phyloP scores from a whole-genome alignment of 2,329 filamentous ascomycete species.

The Colletotrichum orchidophilum region DNA sequence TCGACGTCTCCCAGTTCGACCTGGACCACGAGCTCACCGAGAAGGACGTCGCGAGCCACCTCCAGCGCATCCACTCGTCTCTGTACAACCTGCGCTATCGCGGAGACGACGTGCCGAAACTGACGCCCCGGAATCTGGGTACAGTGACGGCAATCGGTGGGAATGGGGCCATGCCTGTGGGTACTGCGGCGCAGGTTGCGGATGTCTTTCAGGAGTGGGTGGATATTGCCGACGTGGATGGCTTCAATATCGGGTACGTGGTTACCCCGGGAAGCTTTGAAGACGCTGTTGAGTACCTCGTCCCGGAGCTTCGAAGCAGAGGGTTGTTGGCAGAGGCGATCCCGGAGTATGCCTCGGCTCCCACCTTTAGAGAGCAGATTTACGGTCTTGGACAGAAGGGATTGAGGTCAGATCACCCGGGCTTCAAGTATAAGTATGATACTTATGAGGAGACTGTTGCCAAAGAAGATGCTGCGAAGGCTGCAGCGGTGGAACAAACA shows the following conservation, averaged over 20 bases:
- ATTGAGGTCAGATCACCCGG: constrained; percentile 9
- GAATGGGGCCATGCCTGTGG: constrained; percentile 46
- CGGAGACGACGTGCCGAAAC: constrained; percentile 51
- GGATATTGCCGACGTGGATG: constrained; percentile 51
- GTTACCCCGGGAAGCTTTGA: constrained; percentile 50
- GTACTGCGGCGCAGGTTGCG: constrained; percentile 51
- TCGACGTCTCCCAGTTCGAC: constrained; percentile 66
- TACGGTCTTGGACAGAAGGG: constrained; percentile 14
- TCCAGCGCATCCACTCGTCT: constrained; percentile 58
- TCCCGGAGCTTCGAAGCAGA: constrained; percentile 41
- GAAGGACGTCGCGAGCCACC: constrained; percentile 60
- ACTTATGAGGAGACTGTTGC: constrained; percentile 13
- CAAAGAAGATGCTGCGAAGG: background rate
- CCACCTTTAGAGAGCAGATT: constrained; percentile 17
- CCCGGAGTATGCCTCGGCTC: background rate
- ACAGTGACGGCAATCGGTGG: constrained; percentile 52
- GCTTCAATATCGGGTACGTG: constrained; percentile 53
- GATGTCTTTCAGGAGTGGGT: constrained; percentile 56
- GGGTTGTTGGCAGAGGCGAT: constrained; percentile 32
- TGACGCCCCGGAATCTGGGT: constrained; percentile 53
- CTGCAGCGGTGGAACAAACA: background rate
- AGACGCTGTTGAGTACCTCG: constrained; percentile 42
- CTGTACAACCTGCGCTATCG: constrained; percentile 58
- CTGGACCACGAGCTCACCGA: constrained; percentile 67
- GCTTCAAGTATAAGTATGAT: constrained; percentile 19